A percentile compares a stretch with the other conserved stretches of the same genome.
Conservation (phyloP, 2,329 filamentous ascomycete species). For the Xylariaceae sp. region DNA sequence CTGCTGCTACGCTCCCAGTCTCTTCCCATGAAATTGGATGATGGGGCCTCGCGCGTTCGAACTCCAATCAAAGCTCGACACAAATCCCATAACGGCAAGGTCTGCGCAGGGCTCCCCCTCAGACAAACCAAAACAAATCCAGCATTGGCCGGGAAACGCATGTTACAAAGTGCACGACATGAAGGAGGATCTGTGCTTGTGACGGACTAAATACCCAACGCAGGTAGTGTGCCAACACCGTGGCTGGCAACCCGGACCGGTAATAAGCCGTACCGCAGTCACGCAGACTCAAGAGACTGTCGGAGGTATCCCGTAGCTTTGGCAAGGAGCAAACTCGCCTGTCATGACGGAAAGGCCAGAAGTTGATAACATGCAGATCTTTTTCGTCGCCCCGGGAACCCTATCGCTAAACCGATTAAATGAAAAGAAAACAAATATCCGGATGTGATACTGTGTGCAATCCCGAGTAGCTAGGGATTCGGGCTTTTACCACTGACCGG, state of each 20-base stretch:
- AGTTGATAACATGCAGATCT: conserved; percentile 1
- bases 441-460: background rate
- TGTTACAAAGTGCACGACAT: background rate
- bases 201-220: background rate
- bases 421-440: background rate
- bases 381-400: conserved; percentile 5
- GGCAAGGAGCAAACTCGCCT: background rate
- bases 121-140: conserved; percentile 7
- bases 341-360: conserved; percentile 2
- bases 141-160: conserved; percentile 15
- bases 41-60: conserved; percentile 21
- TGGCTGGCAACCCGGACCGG: too few species aligned
- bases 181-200: conserved; percentile 1
- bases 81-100: conserved; percentile 17
- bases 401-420: background rate
- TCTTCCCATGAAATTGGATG: conserved; percentile 16
- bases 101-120: conserved; percentile 8
- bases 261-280: too few species aligned
- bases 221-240: too few species aligned
- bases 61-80: conserved; percentile 27
- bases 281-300: background rate
- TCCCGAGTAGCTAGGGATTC: background rate
- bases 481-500: background rate
- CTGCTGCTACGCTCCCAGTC: conserved; percentile 2
- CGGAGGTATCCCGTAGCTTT: background rate